Percentiles rank a stretch among this genome's conserved stretches.
Evolutionary conservation across 768 basidiomycete species (phyloP).

Genomic region (Lyophyllum semitale): DNA sequence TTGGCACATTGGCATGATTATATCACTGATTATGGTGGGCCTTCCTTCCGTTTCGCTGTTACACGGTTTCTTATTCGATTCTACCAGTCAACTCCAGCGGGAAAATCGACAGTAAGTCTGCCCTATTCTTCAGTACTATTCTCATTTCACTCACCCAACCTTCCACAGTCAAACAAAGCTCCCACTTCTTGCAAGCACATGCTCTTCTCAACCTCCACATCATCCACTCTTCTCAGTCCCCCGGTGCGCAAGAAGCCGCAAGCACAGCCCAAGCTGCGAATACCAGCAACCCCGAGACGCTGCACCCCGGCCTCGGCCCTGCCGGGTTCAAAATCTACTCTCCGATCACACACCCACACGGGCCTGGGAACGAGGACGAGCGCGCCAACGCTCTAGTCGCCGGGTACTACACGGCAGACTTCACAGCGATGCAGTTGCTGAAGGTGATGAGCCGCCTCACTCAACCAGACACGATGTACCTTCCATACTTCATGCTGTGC

Average conservation of each 20-base stretch:
- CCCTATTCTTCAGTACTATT: neutral
- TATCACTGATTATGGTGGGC: constrained; percentile 69
- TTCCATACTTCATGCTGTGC: constrained; percentile 82
- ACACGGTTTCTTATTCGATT: neutral
- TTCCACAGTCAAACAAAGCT: constrained; percentile 68
- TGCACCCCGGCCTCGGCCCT: constrained; percentile 60
- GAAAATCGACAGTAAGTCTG: constrained; percentile 61
- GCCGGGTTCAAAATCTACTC: constrained; percentile 67
- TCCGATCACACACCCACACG: constrained; percentile 35
- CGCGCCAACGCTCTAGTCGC: constrained; percentile 34
- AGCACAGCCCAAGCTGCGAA: constrained; percentile 34
- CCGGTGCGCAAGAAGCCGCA: constrained; percentile 32
- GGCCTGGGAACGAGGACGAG: constrained; percentile 28
- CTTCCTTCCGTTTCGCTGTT: neutral
- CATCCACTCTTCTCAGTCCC: constrained; percentile 75
- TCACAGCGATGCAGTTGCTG: constrained; percentile 77
- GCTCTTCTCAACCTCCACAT: constrained; percentile 84
- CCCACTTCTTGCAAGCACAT: constrained; percentile 86
- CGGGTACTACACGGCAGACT: constrained; percentile 62
- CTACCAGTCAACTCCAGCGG: constrained; percentile 71
- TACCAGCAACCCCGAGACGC: constrained; percentile 44
- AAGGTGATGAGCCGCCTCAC: constrained; percentile 81
- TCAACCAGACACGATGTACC: constrained; percentile 58
- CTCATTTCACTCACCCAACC: constrained; percentile 1
- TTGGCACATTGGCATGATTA: constrained; percentile 84